These are phyloP conservation scores for Amanita polypyramis DNA, from an alignment of 768 basidiomycete genomes.

Conservation along the genomic window DNA sequence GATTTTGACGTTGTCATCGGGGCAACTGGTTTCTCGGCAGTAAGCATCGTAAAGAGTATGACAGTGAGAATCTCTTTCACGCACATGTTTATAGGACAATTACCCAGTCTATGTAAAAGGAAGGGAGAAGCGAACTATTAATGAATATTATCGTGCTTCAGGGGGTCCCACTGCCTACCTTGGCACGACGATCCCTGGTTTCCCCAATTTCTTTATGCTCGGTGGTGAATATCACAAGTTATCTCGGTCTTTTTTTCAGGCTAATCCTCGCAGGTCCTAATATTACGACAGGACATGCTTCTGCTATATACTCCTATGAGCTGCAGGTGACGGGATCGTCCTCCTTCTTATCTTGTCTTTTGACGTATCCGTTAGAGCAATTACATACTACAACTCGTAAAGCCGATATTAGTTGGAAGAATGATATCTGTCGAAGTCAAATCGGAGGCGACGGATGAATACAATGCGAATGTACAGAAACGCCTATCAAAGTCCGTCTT, in stretches of 20 bases:
- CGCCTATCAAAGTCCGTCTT: conserved; percentile 16
- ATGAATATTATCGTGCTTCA: conserved; percentile 22
- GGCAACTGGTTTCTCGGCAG: conserved; percentile 22
- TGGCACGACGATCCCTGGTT: conserved; percentile 27
- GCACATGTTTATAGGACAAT: conserved; percentile 13
- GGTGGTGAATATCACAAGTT: conserved; percentile 15
- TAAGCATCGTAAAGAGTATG: conserved; percentile 5
- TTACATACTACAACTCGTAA: conserved; percentile 13
- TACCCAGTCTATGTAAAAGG: conserved; percentile 21
- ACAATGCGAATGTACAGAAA: conserved; percentile 14
- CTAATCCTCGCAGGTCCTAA: conserved; percentile 22
- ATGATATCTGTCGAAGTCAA: conserved; percentile 12
- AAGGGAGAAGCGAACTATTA: conserved; percentile 14
- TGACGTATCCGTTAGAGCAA: neutral
- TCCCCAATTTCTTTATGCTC: conserved; percentile 28
- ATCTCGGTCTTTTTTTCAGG: neutral
- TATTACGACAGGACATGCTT: conserved; percentile 25
- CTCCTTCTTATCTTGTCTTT: neutral
- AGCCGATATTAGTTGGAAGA: conserved; percentile 13
- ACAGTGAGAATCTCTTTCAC: neutral
- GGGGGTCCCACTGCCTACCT: conserved; percentile 28
- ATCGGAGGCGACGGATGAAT: conserved; percentile 12
- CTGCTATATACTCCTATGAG: conserved; percentile 25
- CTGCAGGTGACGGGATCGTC: conserved; percentile 19
- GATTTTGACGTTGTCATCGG: conserved; percentile 23